Evolutionary conservation across 208 protist species (phyloP), one percentile per base, ranked within the genome.

Genomic region (Leishmania braziliensis): DNA sequence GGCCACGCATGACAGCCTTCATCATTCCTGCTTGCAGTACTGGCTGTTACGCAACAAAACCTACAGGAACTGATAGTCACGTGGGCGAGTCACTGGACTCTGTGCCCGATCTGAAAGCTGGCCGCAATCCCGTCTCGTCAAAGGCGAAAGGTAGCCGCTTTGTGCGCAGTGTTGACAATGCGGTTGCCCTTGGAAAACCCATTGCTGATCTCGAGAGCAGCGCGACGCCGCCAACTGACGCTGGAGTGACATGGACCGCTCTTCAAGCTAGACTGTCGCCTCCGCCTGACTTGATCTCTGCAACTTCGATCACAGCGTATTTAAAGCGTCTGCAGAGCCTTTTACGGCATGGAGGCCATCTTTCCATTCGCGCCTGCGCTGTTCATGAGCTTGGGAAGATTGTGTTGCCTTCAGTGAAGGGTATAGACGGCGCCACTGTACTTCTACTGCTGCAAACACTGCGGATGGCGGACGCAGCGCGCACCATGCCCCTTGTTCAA

Each of bases 391-490:
- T 85, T 12, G 36, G 60, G 14, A 81, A 79, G 65, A 74, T 86
- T 65, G n/a, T 75, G 10, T 66, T 88, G 26, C 80, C 88, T 14
- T 78, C 69, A 48, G 69, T 91, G 46, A 86, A 85, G 18, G 86
- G 84, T 6, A 33, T 94, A 12, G 89, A 92, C 81, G 78, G 71
- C 1, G 81, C 76, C 23, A 88, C 83, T 10, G 84, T 92, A 10
- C 66, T 86, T 8, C 82, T 90, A 60, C 82, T 84, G 58, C 77
- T 94, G 58, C 81, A 88, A 23, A 89, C 86, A 18, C 83, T 94
- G 50, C 82, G 83, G 6, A 14, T 83, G 26, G 76, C 87, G 16
- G 78, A 86, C 33, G 91, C 85, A 10, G 39, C 69, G 3, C 26
- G n/a, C 1, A 75, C 79, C 33, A 62, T 90, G 23, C 65, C 88